A percentile compares a stretch with the other conserved stretches of the same genome.
Conservation (phyloP, 129 eudicot species). For the Pittosporum tobira region DNA sequence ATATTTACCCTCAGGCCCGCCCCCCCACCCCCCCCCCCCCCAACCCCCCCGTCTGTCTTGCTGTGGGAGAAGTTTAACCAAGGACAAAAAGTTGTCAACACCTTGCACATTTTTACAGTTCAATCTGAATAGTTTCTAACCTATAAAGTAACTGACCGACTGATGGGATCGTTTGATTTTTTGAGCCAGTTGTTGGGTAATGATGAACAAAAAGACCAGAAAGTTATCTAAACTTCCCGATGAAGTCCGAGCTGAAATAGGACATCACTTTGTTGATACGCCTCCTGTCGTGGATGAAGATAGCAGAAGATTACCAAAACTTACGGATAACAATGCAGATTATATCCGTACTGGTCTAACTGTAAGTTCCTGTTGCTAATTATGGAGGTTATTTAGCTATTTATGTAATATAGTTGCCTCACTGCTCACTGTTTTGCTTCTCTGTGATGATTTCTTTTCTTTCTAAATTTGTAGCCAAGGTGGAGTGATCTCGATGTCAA, state of each 20-base stretch:
- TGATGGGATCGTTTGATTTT: not conserved
- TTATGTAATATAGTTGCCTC: not conserved
- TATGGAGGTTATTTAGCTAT: not conserved
- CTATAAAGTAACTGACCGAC: not conserved
- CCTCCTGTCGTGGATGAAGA: constrained; percentile 78
- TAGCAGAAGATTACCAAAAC: constrained; percentile 61
- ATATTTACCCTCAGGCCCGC: too few relatives aligned
- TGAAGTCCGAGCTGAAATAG: constrained; percentile 80
- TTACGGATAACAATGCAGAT: constrained; percentile 59
- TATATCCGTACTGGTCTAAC: constrained; percentile 54
- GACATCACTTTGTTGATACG: constrained; percentile 57
- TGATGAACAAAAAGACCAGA: constrained; percentile 93
- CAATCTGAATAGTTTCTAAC: not conserved
- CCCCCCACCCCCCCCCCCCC: too few relatives aligned
- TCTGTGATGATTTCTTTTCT: not conserved
- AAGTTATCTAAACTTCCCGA: constrained; percentile 76
- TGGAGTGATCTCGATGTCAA: constrained; percentile 93
- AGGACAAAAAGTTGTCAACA: too few relatives aligned
- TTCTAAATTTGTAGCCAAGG: constrained; percentile 51
- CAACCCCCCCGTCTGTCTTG: too few relatives aligned
- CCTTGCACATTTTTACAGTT: too few relatives aligned
- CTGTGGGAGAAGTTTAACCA: too few relatives aligned
- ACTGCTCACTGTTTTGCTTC: not conserved
- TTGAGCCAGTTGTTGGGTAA: constrained; percentile 59
- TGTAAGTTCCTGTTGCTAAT: constrained; percentile 34